phyloP scores from a whole-genome alignment of 2,329 filamentous ascomycete species.

The Cladosporium austrohemisphaericum region DNA sequence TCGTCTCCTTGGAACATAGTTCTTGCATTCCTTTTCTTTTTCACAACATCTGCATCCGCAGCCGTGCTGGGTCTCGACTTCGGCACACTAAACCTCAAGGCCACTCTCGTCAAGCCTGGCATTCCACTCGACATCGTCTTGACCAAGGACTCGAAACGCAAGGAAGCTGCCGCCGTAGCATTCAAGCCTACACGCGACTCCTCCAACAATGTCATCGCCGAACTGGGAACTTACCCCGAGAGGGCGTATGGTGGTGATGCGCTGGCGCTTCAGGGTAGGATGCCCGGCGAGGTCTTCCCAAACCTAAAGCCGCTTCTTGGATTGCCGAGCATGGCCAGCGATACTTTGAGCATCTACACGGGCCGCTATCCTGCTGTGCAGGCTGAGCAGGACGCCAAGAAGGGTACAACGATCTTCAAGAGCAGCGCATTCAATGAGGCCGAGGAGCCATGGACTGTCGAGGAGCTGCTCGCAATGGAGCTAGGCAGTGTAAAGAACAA shows the following conservation, averaged over 20 bases:
- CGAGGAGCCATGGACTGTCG: slow-evolving; percentile 64
- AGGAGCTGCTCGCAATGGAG: slow-evolving; percentile 95
- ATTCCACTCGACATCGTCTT: slow-evolving; percentile 96
- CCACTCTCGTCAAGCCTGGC: slow-evolving; percentile 89
- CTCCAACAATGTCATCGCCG: slow-evolving; percentile 51
- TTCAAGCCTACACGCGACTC: slow-evolving; percentile 79
- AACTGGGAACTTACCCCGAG: slow-evolving; percentile 64
- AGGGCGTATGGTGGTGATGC: slow-evolving; percentile 89
- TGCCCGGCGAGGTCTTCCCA: slow-evolving; percentile 88
- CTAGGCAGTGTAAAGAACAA: slow-evolving; percentile 87
- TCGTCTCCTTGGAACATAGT: slow-evolving; percentile 9
- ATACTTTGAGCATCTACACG: slow-evolving; percentile 66
- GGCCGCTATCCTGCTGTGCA: slow-evolving; percentile 74
- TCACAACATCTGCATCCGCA: slow-evolving; percentile 53
- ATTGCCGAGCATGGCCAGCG: slow-evolving; percentile 57
- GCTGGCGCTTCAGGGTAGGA: slow-evolving; percentile 77
- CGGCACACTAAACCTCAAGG: slow-evolving; percentile 96
- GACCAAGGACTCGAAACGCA: slow-evolving; percentile 95
- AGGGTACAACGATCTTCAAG: slow-evolving; percentile 75
- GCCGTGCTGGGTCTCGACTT: slow-evolving; percentile 90
- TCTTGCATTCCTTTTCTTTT: slow-evolving; percentile 10
- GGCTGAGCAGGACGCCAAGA: slow-evolving; percentile 55
- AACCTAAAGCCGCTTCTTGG: slow-evolving; percentile 93
- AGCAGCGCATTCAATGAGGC: slow-evolving; percentile 70
- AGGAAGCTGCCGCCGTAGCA: slow-evolving; percentile 84